These are phyloP conservation scores for Cyberlindnera xylosilytica DNA, from an alignment of 805 yeast species.

Conservation along the genomic window DNA sequence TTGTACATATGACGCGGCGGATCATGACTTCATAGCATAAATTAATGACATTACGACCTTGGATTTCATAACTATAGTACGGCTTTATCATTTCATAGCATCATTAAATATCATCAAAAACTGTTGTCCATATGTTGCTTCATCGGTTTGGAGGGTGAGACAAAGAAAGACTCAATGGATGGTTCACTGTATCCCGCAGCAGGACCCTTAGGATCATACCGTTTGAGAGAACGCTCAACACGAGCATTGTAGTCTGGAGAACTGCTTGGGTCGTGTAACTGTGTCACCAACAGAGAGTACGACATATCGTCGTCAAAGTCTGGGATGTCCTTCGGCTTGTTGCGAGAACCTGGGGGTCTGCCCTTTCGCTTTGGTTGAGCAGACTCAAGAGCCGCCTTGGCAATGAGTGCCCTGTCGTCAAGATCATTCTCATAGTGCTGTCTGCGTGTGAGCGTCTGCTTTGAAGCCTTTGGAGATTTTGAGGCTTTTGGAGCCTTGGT, in stretches of 20 bases:
- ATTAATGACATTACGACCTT: not conserved
- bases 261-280: not conserved
- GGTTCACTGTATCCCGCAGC: not conserved
- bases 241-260: no score
- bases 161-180: conserved; percentile 1
- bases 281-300: no score
- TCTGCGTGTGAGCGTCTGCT: no score
- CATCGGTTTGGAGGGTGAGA: no score
- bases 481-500: no score
- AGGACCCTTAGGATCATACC: not conserved
- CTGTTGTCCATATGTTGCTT: no score
- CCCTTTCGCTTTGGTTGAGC: not conserved
- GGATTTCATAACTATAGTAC: no score
- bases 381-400: not conserved
- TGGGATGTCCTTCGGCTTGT: not conserved
- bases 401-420: not conserved
- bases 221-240: no score
- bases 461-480: no score
- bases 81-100: no score
- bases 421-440: not conserved
- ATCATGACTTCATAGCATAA: not conserved
- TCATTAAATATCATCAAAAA: not conserved
- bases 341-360: not conserved
- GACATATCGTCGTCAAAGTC: not conserved
- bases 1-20: no score